Base-by-base conservation (phyloP, 2,329 filamentous ascomycete species). In the Monilinia vaccinii-corymbosi region DNA sequence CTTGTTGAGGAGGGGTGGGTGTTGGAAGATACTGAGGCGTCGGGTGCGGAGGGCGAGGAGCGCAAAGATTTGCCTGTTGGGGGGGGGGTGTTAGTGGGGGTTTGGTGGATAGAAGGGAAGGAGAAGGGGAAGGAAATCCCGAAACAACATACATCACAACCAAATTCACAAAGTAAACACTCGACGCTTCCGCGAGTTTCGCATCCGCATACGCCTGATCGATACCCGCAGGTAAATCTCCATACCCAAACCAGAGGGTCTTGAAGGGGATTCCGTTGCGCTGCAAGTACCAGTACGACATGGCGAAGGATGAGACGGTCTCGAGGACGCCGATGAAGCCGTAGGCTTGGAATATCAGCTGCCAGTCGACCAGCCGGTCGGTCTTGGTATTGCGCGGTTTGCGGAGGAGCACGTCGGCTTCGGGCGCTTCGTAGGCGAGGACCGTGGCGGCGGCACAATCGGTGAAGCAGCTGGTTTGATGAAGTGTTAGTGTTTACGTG, bases 131-230 rank as follows among this genome's bases (percentile, higher is more conserved):
- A n/a, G n/a, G n/a, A n/a, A n/a, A n/a, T n/a, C n/a, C n/a, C n/a
- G n/a, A n/a, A n/a, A n/a, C 10, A 25, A 25, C 49, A 3, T 40
- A 51, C 86, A 91, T 90, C 53, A 91, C 83, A 2, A 92, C 87
- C 32, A 92, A 75, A 61, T 84, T 91, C 65, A 91, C 81, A 67
- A 91, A 92, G 72, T 91, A 91, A 61, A 92, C 85, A 11, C 71
- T 75, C 58, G 55, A 76, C 52, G 67, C 56, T 63, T 61, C 68
- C 44, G 52, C 50, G 3, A 64, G 31, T 59, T 11, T 76, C 73
- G 66, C 79, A 79, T 34, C 23, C 68, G 83, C 83, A 61, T 83
- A 78, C 3, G 75, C 73, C 63, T 79, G 80, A 31, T 80, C 70
- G 14, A 77, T 73, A 7, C 71, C 67, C 0, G 68, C 73, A 51